Conservation (phyloP, 1,139 yeast species). For the Chernovozyma aurita region DNA sequence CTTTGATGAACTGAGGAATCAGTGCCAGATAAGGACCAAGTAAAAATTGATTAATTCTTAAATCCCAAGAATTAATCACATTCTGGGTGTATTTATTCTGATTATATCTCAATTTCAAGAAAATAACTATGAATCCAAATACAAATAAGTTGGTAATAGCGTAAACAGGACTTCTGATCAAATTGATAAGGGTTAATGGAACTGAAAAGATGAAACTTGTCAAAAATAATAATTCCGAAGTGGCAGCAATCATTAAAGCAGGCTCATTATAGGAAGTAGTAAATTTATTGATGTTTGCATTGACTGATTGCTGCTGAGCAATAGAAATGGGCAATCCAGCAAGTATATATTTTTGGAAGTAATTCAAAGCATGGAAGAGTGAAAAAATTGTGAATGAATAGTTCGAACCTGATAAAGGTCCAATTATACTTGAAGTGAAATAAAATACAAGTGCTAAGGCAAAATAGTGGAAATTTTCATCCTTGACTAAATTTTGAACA, state of each 20-base stretch:
- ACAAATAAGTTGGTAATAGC: constrained; percentile 17
- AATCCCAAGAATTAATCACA: constrained; percentile 38
- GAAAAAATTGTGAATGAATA: constrained; percentile 57
- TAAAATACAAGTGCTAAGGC: constrained; percentile 37
- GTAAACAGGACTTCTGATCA: constrained; percentile 15
- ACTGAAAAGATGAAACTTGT: constrained; percentile 16
- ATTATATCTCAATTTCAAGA: constrained; percentile 43
- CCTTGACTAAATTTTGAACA: constrained; percentile 21
- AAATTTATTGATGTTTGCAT: constrained; percentile 26
- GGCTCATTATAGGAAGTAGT: constrained; percentile 40
- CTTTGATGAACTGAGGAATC: constrained; percentile 5
- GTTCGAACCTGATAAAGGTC: constrained; percentile 33
- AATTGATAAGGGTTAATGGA: constrained; percentile 11
- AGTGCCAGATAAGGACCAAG: constrained; percentile 19
- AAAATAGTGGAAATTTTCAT: constrained; percentile 51
- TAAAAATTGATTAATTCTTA: constrained; percentile 23
- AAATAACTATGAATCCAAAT: constrained; percentile 30
- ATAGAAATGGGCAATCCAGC: constrained; percentile 17
- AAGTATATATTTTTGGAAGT: constrained; percentile 36
- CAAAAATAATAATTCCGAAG: constrained; percentile 36
- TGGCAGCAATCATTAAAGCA: constrained; percentile 45
- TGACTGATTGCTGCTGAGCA: constrained; percentile 18
- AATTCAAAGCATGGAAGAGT: constrained; percentile 50
- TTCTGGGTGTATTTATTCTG: constrained; percentile 38
- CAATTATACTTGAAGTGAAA: constrained; percentile 25